Base-by-base conservation (phyloP, 805 yeast genomes). In the Wickerhamia fluorescens region DNA sequence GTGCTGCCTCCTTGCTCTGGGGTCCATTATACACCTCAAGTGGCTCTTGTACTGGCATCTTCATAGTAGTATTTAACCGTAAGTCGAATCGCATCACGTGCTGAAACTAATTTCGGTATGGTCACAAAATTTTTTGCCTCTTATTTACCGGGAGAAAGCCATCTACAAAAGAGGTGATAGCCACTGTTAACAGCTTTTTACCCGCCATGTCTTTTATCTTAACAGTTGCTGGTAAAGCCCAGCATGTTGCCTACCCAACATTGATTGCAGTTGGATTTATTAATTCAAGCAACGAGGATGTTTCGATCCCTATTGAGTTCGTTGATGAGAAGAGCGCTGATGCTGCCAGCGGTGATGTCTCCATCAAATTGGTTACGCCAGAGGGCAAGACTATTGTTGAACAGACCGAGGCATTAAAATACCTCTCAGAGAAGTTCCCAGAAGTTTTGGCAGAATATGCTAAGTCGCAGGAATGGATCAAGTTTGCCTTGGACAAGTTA, bases 201-300 rank as follows among this genome's bases (percentile, higher is more conserved):
- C n/a, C n/a, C n/a, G n/a, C n/a, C n/a, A n/a, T n/a, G n/a, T n/a
- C n/a, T n/a, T n/a, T n/a, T n/a, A n/a, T n/a, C n/a, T n/a, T n/a
- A n/a, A 68, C 77, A 34, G 59, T 88, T 40, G 95, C 95, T 34
- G 86, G 84, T 32, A 88, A 86, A 66, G 94, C 95, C 4, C 84
- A 84, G 12, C 68, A 72, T 28, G 79, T 84, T 34, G 92, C 89
- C 16, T 89, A 85, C 53, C 72, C 84, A 5, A 75, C 77, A 11
- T 59, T 87, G 37, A 75, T 84, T 44, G 94, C 94, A 24, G 83
- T 87, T 24, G 77, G 80, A 14, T 68, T 82, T 28, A 75, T 80
- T 46, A 83, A 84, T 58, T 56, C 65, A 20, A 23, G 30, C 36
- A 42, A 31, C 29, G 61, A 61, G 4, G 68, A 64, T 5, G 66